phyloP scores from a whole-genome alignment of 164 flowering plant species.

The Umbilicus rupestris region DNA sequence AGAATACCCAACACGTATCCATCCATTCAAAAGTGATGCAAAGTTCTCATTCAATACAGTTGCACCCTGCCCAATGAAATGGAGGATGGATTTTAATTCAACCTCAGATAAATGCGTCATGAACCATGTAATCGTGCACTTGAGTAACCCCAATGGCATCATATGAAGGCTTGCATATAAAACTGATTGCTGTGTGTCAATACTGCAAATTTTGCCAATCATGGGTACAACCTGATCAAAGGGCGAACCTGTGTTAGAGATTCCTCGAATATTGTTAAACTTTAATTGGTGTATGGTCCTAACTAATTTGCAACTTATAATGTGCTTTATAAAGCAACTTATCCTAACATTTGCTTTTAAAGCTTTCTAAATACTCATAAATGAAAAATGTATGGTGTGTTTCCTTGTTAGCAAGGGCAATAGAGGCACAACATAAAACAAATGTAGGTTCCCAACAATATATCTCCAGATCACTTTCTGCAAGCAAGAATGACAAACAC shows the following conservation, averaged over 20 bases:
- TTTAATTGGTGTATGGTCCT: not conserved
- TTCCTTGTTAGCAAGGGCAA: not conserved
- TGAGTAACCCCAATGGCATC: slow-evolving; percentile 76
- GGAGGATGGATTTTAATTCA: slow-evolving; percentile 36
- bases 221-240: slow-evolving; percentile 57
- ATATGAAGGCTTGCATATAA: slow-evolving; percentile 42
- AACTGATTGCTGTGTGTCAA: slow-evolving; percentile 39
- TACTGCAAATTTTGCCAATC: slow-evolving; percentile 38
- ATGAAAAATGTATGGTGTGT: not conserved
- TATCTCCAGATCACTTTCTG: not conserved
- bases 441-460: not conserved
- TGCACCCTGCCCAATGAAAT: slow-evolving; percentile 32
- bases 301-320: not conserved
- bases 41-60: slow-evolving; percentile 28
- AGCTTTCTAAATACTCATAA: not conserved
- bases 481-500: not conserved
- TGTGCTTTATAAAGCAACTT: not conserved
- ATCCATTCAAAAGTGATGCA: slow-evolving; percentile 46
- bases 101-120: slow-evolving; percentile 46
- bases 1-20: slow-evolving; percentile 53
- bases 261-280: not conserved
- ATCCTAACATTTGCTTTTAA: not conserved
- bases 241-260: slow-evolving; percentile 47
- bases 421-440: not conserved
- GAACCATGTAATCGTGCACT: slow-evolving; percentile 58